Base-by-base conservation (phyloP, 1,284 basidiomycete genomes). In the Flammula alnicola region DNA sequence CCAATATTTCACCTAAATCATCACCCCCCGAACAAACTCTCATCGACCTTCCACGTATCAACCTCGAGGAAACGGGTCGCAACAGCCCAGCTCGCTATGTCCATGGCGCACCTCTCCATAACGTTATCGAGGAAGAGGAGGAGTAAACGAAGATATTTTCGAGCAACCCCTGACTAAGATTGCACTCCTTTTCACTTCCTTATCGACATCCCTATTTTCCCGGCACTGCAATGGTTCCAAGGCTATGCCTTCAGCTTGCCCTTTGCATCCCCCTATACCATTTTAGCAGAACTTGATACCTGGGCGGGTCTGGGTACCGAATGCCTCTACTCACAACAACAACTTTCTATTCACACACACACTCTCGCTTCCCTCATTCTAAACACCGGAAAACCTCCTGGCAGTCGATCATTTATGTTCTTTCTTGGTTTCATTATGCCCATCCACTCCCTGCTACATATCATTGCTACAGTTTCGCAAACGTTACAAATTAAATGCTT, bases 101-200 rank as follows among this genome's bases (percentile, higher is more conserved):
- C 26, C 92, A 95, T 63, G 93, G 93, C 27, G 89, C 89, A 20
- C 92, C 93, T 20, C 73, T 95, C 61, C 88, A 93, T 55, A 93
- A 93, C 59, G 90, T 93, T 25, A 23, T 89, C 42, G 91, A 93
- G 64, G 90, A 91, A 61, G 82, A 85, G 50, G 88, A 91, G 58
- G 86, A 89, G 56, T 76, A 80, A 29, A 27, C 20, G 14, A 7
- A 19, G 10, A 8, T 22, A 22, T 17, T 36, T n/a, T n/a, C 36
- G n/a, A 4, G 7, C 40, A 7, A 32, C 25, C 20, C 27, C 23
- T 30, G 35, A 27, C 30, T 26, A 30, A 43, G 23, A 43, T 11
- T 25, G 19, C 45, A 19, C 37, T 39, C 45, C 17, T 26, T 35
- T 45, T 19, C n/a, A n/a, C n/a, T 43, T 39, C 30, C 6, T 11